Evolutionary conservation across 2,329 filamentous ascomycete species (phyloP).

Genomic region (Elsinoe ampelina): DNA sequence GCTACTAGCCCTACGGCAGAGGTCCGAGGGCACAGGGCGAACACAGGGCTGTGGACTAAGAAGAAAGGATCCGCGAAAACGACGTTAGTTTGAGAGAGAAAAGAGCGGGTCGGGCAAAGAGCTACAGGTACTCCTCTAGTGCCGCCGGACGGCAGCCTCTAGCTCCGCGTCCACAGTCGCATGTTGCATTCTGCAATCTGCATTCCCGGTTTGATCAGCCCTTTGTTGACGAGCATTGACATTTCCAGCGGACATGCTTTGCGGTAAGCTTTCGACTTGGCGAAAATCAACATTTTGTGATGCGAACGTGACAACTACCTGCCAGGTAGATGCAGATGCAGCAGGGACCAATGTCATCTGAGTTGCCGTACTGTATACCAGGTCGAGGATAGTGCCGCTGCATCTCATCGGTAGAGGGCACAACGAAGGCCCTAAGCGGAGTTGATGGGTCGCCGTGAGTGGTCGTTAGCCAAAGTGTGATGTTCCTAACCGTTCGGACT

Average conservation of each 20-base stretch:
- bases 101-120: not conserved
- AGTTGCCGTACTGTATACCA: not conserved
- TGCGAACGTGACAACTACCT: not conserved
- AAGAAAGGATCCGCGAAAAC: not conserved
- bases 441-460: not conserved
- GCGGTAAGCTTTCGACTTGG: not conserved
- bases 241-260: not conserved
- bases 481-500: not conserved
- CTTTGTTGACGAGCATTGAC: slow-evolving; percentile 4
- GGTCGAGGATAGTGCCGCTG: not conserved
- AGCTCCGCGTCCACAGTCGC: too few species aligned
- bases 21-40: not conserved
- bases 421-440: not conserved
- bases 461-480: not conserved
- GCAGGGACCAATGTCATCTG: not conserved
- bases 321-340: not conserved
- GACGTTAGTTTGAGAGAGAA: not conserved
- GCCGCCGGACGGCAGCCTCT: too few species aligned
- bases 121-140: not conserved
- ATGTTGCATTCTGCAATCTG: too few species aligned
- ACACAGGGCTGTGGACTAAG: slow-evolving; percentile 3
- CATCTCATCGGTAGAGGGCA: not conserved
- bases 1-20: slow-evolving; percentile 1
- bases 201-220: not conserved
- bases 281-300: not conserved